A percentile compares a stretch with the other conserved stretches of the same genome.
Conservation (phyloP, 805 yeast genomes). For the Pichia scutulata region DNA sequence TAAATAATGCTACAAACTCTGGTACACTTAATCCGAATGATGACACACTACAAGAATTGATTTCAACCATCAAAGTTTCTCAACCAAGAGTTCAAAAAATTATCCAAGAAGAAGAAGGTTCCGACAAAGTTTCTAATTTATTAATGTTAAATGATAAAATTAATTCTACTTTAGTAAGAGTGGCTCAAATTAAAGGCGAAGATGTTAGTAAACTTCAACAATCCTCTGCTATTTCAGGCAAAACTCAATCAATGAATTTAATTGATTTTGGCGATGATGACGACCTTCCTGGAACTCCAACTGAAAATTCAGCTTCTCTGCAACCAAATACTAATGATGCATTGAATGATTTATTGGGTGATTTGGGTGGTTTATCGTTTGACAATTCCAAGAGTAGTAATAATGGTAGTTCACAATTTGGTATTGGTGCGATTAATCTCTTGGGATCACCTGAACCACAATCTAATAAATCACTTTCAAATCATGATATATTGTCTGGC, state of each 20-base stretch:
- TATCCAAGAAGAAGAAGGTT: constrained; percentile 69
- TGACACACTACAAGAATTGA: constrained; percentile 77
- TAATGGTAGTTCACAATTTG: constrained; percentile 11
- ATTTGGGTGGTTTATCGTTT: constrained; percentile 56
- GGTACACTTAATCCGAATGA: constrained; percentile 35
- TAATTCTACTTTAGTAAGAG: constrained; percentile 60
- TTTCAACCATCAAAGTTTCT: constrained; percentile 68
- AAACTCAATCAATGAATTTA: constrained; percentile 30
- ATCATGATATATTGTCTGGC: constrained; percentile 11
- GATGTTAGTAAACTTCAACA: constrained; percentile 42
- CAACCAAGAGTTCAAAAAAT: constrained; percentile 83
- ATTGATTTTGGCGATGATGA: constrained; percentile 69
- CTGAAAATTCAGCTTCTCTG: constrained; percentile 11
- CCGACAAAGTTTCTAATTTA: constrained; percentile 58
- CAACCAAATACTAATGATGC: constrained; percentile 35
- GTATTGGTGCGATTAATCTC: constrained; percentile 27
- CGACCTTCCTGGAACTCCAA: constrained; percentile 16
- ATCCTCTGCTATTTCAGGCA: constrained; percentile 14
- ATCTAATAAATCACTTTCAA: constrained; percentile 6
- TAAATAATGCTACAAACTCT: constrained; percentile 40
- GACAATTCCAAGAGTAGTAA: constrained; percentile 21
- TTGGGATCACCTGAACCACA: constrained; percentile 25
- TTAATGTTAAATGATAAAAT: constrained; percentile 68
- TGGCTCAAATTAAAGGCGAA: constrained; percentile 57
- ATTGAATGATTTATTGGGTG: constrained; percentile 67